These are phyloP conservation scores for Ogataea salicorniae DNA, from an alignment of 805 yeast species.

Conservation along the genomic window DNA sequence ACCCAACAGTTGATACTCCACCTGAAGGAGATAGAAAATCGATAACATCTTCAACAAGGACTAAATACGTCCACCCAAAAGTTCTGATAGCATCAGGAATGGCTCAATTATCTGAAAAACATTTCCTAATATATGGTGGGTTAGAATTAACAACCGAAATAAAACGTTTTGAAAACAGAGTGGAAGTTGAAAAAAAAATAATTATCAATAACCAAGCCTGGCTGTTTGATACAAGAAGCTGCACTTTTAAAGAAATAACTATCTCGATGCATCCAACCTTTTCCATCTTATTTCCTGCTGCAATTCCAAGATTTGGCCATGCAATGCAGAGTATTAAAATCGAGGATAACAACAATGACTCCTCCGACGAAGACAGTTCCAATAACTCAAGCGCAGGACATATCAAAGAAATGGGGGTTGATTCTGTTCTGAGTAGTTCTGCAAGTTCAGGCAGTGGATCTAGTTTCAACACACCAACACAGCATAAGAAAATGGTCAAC, in stretches of 20 bases:
- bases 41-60: not conserved
- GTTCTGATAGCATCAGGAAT: constrained; percentile 46
- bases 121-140: constrained; percentile 68
- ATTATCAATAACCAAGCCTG: constrained; percentile 45
- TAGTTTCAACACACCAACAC: not conserved
- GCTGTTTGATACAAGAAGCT: constrained; percentile 49
- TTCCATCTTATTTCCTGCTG: constrained; percentile 20
- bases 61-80: constrained; percentile 38
- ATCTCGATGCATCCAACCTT: constrained; percentile 28
- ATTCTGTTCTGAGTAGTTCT: not conserved
- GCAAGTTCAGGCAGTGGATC: not conserved
- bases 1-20: not conserved
- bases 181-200: constrained; percentile 31
- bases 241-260: constrained; percentile 44
- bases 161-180: constrained; percentile 32
- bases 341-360: constrained; percentile 23
- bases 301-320: constrained; percentile 33
- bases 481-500: too few relatives aligned
- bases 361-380: constrained; percentile 9
- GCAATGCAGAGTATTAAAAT: constrained; percentile 18
- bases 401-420: not conserved
- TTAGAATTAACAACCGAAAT: constrained; percentile 40
- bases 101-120: constrained; percentile 47
- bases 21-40: constrained; percentile 9
- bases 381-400: constrained; percentile 2